Evolutionary conservation across 23 red algal species (phyloP), one percentile per base, ranked within the genome.

Genomic region (Agarophyton chilense): DNA sequence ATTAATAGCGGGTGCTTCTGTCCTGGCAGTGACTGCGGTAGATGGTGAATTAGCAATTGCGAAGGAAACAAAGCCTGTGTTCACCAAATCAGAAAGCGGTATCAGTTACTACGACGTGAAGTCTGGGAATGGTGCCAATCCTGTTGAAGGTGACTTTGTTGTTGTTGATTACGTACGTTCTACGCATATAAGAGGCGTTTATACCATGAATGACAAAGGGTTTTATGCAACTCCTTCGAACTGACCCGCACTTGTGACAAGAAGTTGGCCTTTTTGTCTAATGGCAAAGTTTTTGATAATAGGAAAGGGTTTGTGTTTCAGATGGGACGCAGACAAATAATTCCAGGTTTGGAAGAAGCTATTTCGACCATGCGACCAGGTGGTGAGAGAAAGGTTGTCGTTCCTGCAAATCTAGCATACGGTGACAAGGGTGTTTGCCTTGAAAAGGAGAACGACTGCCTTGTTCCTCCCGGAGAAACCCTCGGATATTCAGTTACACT

Each of bases 371-470:
- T 98, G 96, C 26, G 73, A 31, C 79, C 79, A 25, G 92, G 92
- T 9, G 96, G 96, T 0, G 74, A 92, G 61, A 54, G 96, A 17
- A 83, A 82, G 33, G 71, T 98, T 26, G 90, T 98, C 54, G 91
- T 98, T 35, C 92, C 96, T n/a, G 56, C 92, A 31, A 79, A 60
- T 0, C 81, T 98, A 17, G 96, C 88, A 12, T 98, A 95, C 28
- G 96, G 96, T 9, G 77, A 95, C 17, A 84, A 90, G 76, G 96
- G 96, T 43, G 96, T 98, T 42, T 98, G 96, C 76, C 35, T 98
- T 13, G 53, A 44, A 26, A 92, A 92, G 35, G 74, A 77, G 65
- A 42, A 82, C 21, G 90, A 91, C 25, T 98, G 96, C 65, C 87
- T 95, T 51, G 87, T 98, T 53, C 96, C 93, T 11, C 96, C 96